phyloP scores from a whole-genome alignment of 371 early-diverging fungal species.

The Syncephalastrum contaminatum region DNA sequence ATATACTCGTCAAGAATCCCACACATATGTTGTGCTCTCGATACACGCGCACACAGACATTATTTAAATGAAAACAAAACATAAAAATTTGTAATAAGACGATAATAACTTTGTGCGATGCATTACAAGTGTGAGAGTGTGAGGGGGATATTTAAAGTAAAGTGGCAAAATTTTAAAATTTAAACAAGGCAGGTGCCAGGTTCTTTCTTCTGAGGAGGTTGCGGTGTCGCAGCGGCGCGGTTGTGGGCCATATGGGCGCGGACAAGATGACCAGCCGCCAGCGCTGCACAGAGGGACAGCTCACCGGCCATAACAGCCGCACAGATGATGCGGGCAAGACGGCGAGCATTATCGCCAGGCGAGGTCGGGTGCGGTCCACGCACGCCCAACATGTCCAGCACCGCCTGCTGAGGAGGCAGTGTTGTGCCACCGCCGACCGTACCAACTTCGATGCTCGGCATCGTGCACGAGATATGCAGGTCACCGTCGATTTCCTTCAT shows the following conservation, averaged over 20 bases:
- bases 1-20: no score
- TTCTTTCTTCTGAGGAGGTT: slow-evolving; percentile 5
- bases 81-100: no score
- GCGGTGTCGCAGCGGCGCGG: slow-evolving; percentile 36
- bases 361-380: slow-evolving; percentile 77
- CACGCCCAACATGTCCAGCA: slow-evolving; percentile 89
- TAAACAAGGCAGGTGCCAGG: no score
- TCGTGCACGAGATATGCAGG: slow-evolving; percentile 85
- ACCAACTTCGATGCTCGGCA: slow-evolving; percentile 97
- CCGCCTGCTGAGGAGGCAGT: slow-evolving; percentile 85
- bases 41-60: no score
- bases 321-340: slow-evolving; percentile 86
- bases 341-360: slow-evolving; percentile 90
- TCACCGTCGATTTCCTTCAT: slow-evolving; percentile 90
- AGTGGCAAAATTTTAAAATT: no score
- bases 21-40: no score
- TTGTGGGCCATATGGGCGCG: slow-evolving; percentile 85
- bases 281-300: slow-evolving; percentile 83
- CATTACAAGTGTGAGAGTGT: no score
- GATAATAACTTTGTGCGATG: no score
- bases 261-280: slow-evolving; percentile 87
- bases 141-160: no score
- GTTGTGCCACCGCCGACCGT: slow-evolving; percentile 96
- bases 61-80: no score
- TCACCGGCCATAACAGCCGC: slow-evolving; percentile 98